Evolutionary conservation across 2,329 filamentous ascomycete genomes (phyloP).

Genomic region (Fusarium protoensiforme): DNA sequence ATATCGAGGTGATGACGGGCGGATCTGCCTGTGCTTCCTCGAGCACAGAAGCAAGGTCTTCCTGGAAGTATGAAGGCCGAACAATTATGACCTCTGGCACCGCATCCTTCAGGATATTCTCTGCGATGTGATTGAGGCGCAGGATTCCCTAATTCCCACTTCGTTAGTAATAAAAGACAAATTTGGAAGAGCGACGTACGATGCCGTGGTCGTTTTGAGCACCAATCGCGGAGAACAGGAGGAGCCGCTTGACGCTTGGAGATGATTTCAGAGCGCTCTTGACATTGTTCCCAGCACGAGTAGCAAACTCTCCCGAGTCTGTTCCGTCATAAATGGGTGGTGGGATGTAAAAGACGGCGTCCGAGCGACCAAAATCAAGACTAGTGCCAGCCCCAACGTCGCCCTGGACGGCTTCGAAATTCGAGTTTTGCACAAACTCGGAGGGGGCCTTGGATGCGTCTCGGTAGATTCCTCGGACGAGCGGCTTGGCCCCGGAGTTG

Average conservation of each 20-base stretch:
- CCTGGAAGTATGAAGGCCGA: conserved; percentile 32
- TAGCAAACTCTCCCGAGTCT: conserved; percentile 38
- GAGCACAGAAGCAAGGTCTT: conserved; percentile 32
- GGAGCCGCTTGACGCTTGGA: conserved; percentile 17
- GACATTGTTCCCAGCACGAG: conserved; percentile 36
- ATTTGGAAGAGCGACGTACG: conserved; percentile 10
- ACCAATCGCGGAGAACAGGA: conserved; percentile 44
- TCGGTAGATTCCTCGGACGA: conserved; percentile 45
- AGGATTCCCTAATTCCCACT: conserved; percentile 37
- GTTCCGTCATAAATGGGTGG: conserved; percentile 42
- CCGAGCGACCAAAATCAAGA: conserved; percentile 42
- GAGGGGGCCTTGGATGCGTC: conserved; percentile 41
- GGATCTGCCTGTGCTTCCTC: conserved; percentile 30
- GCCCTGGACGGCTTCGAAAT: conserved; percentile 43
- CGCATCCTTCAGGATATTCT: conserved; percentile 19
- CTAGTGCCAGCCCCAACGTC: conserved; percentile 39
- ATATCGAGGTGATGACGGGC: conserved; percentile 36
- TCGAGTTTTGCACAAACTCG: conserved; percentile 40
- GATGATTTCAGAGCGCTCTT: conserved; percentile 30
- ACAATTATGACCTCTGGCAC: conserved; percentile 33
- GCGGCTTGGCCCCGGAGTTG: conserved; percentile 21
- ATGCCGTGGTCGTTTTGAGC: conserved; percentile 43
- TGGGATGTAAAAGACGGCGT: conserved; percentile 48
- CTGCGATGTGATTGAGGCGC: conserved; percentile 31
- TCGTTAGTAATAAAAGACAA: background rate